Evolutionary conservation across 2,329 filamentous ascomycete species (phyloP).

Genomic region (Ceratocystis alfenasii): DNA sequence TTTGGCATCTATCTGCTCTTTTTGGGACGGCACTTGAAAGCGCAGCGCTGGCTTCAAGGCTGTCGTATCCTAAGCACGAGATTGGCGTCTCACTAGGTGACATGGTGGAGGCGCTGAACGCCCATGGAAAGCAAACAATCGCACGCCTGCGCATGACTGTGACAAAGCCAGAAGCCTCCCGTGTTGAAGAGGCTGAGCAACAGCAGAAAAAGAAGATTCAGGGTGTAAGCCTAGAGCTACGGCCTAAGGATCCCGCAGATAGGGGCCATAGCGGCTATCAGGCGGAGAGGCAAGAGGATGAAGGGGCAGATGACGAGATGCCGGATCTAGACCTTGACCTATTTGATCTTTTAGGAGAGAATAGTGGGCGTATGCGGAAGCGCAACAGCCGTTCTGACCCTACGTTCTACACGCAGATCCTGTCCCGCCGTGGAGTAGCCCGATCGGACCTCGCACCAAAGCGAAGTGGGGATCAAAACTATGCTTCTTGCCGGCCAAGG

Average conservation of each 20-base stretch:
- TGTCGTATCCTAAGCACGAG: slow-evolving; percentile 38
- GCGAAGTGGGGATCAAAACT: not conserved
- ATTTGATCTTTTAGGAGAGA: slow-evolving; percentile 20
- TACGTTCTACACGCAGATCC: slow-evolving; percentile 11
- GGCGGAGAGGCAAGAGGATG: slow-evolving; percentile 15
- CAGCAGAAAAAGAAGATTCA: not conserved
- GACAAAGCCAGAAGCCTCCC: slow-evolving; percentile 16
- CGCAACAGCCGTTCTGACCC: slow-evolving; percentile 4
- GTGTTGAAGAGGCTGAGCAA: slow-evolving; percentile 4
- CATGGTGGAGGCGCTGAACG: slow-evolving; percentile 55
- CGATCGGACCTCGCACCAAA: not conserved
- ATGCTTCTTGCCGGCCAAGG: not conserved
- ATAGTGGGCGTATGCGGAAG: not conserved
- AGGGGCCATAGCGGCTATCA: not conserved
- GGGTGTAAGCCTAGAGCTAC: not conserved
- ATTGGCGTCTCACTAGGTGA: slow-evolving; percentile 43
- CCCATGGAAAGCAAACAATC: slow-evolving; percentile 67
- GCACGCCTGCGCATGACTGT: slow-evolving; percentile 61
- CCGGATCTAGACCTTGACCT: slow-evolving; percentile 25
- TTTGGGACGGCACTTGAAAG: slow-evolving; percentile 68
- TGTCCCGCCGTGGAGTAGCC: slow-evolving; percentile 13
- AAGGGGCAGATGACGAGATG: slow-evolving; percentile 25
- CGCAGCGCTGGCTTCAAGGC: slow-evolving; percentile 61
- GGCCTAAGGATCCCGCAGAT: not conserved
- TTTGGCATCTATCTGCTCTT: slow-evolving; percentile 72